These are phyloP conservation scores for Beauveria brongniartii DNA, from an alignment of 2,329 filamentous ascomycete genomes.

Conservation along the genomic window DNA sequence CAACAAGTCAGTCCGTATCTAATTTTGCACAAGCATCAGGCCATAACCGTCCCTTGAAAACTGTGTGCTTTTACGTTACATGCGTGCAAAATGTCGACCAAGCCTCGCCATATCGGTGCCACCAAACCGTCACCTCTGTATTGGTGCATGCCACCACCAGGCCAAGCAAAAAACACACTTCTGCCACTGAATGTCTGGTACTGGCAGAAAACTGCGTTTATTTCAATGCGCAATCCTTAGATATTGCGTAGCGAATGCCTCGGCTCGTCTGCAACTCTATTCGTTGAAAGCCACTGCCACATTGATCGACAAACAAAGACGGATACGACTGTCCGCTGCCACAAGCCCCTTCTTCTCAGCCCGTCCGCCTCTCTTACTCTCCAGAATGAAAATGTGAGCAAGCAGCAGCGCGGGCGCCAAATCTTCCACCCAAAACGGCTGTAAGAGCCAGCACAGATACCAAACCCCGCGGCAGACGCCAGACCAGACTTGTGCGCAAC, in stretches of 20 bases:
- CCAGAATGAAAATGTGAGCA: not conserved
- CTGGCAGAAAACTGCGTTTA: no score
- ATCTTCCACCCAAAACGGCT: not conserved
- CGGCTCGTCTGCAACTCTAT: not conserved
- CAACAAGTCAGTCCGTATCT: not conserved
- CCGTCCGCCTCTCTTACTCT: not conserved
- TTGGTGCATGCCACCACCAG: not conserved
- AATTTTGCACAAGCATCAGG: not conserved
- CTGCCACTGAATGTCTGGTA: not conserved
- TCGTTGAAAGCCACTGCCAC: not conserved
- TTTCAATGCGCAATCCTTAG: not conserved
- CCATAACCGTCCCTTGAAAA: not conserved
- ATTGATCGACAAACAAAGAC: not conserved
- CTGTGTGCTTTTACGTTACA: not conserved
- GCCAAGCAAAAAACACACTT: not conserved
- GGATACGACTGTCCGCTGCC: not conserved
- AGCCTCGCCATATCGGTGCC: not conserved
- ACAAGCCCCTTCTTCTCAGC: not conserved
- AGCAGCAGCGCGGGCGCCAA: not conserved
- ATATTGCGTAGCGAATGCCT: not conserved
- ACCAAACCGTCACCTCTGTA: not conserved
- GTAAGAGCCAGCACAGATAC: not conserved
- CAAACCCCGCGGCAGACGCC: not conserved
- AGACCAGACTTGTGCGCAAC: not conserved
- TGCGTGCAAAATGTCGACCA: slow-evolving; percentile 6